A percentile compares a stretch with the other conserved stretches of the same genome.
These are phyloP conservation scores for Metschnikowia vanudenii DNA, from an alignment of 805 yeast species.

Conservation along the genomic window DNA sequence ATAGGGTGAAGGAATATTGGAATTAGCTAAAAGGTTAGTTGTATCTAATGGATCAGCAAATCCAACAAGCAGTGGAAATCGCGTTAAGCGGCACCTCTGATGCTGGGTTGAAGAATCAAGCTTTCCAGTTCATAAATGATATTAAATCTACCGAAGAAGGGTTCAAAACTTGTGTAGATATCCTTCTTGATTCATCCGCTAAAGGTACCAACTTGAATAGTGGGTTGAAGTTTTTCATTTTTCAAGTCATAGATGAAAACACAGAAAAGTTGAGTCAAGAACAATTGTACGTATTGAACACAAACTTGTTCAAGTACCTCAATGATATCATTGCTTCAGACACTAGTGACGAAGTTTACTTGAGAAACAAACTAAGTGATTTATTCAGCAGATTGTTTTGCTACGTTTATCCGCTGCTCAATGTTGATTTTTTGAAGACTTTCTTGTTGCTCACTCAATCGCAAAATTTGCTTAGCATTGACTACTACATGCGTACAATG, in stretches of 20 bases:
- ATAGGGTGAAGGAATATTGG: neutral
- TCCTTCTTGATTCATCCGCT: constrained; percentile 32
- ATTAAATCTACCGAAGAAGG: constrained; percentile 55
- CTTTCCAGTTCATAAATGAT: constrained; percentile 51
- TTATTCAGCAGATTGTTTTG: constrained; percentile 37
- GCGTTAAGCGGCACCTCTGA: constrained; percentile 74
- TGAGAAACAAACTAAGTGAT: constrained; percentile 38
- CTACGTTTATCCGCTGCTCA: constrained; percentile 31
- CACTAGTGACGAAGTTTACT: constrained; percentile 27
- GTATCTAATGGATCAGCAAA: constrained; percentile 50
- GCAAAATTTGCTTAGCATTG: constrained; percentile 36
- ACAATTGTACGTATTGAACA: constrained; percentile 47
- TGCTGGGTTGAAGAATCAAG: constrained; percentile 44
- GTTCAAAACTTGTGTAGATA: constrained; percentile 52
- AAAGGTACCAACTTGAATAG: constrained; percentile 37
- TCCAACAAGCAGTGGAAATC: constrained; percentile 83
- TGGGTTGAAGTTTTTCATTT: constrained; percentile 61
- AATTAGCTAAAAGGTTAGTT: neutral
- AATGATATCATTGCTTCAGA: constrained; percentile 23
- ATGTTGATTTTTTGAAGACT: constrained; percentile 34
- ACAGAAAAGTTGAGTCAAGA: constrained; percentile 44
- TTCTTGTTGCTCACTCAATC: constrained; percentile 24
- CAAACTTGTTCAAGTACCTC: constrained; percentile 47
- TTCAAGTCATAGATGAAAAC: constrained; percentile 66
- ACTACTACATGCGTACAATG: constrained; percentile 72